Base-by-base conservation (phyloP, 108 stramenopile genomes). In the Skeletonema costatum region DNA sequence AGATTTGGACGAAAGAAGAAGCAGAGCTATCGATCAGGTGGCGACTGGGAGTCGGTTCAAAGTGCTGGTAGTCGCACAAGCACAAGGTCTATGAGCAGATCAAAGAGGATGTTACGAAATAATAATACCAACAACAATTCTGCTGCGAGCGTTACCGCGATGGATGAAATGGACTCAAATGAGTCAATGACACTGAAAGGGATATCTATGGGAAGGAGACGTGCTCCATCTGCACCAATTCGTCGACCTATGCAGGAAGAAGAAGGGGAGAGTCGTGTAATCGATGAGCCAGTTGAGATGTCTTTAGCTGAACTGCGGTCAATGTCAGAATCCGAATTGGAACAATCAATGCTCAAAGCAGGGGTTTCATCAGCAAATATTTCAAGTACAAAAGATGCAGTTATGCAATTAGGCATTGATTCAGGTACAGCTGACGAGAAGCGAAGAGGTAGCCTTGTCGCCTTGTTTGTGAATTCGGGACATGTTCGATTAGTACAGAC, bases 391-490 rank as follows among this genome's bases (percentile, higher is more conserved):
- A 30, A 65, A 17, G 68, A 64, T 32, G 51, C 64, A 39, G 62
- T 33, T 5, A 32, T 10, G 30, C 30, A 29, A 32, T 25, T 64
- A n/a, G 76, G 60, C 21, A 44, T 32, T 11, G 63, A 65, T 13
- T 53, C 51, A 31, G 39, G 48, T 11, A 32, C 17, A 1, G 63
- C 61, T 17, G 68, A 60, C 46, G 73, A 73, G 17, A 62, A 64
- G 56, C 67, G 63, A 14, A 70, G 41, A 44, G 70, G 66, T 39
- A 31, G 51, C 29, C 35, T 81, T 29, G 80, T 81, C 13, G 60
- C 50, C 32, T 53, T 81, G 10, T 81, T 81, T 32, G 42, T 81
- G 44, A 70, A 81, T 48, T 81, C 80, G 4, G 80, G 80, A 16
- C 68, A 60, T 29, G 70, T 81, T 11, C 74, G 70, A 50, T 56